Base-by-base conservation (phyloP, 495 filamentous ascomycete genomes). In the Penicillium canescens region DNA sequence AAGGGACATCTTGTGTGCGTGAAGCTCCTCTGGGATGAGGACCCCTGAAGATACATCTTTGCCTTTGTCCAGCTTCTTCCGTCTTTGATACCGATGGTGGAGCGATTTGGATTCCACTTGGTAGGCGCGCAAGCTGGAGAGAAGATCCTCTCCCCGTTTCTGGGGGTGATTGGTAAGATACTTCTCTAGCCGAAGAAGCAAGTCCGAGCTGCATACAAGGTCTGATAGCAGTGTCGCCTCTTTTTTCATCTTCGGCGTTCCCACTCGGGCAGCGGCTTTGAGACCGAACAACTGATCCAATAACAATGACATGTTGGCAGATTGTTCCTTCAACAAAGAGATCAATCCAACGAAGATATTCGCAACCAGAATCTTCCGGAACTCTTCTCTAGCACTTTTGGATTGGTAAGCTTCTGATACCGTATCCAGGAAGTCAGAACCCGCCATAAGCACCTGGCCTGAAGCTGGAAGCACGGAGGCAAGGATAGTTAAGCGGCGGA, bases 361-460 rank as follows among this genome's bases (percentile, higher is more conserved):
- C 4, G 83, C 80, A 14, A 90, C 76, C n/a, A 94, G 72, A 4
- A 79, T 74, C 50, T 79, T 84, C 40, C 82, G 79, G 11, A 87
- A 63, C 6, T 78, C 77, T 12, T 78, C 79, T 39, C 83, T 40
- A 3, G 38, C 79, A 56, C 76, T 79, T 21, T 59, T 52, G 44
- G 83, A 71, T 39, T 76, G 81, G 67, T 88, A 95, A 45, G 82
- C 82, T 55, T 76, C 80, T 31, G 79, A 72, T 12, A 95, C 73
- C 3, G 86, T 84, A 62, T 96, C 92, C 11, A 96, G 63, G 60
- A 92, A 92, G 66, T 96, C 92, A 42, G 89, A 89, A 14, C 92
- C 92, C 1, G 85, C 85, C 66, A 95, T 78, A 42, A 96, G 84
- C 60, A 86, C 84, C 37, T 77, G 72, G 35, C 77, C 76, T 62